A percentile compares a stretch with the other conserved stretches of the same genome.
These are phyloP conservation scores for Colletotrichum falcatum DNA, from an alignment of 2,329 filamentous ascomycete genomes.

Conservation along the genomic window DNA sequence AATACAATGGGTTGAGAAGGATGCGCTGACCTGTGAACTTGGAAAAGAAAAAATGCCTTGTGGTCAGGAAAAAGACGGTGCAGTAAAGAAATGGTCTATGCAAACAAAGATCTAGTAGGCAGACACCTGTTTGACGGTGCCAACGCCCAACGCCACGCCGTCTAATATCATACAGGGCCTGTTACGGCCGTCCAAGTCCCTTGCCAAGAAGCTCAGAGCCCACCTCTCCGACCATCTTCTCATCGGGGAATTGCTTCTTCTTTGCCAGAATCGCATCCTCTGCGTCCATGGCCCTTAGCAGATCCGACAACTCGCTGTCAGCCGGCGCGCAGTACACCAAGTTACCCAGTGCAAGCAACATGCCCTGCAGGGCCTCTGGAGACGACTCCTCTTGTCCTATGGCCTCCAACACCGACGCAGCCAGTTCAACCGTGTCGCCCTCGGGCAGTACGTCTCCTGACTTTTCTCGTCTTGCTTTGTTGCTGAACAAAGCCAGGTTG, in stretches of 20 bases:
- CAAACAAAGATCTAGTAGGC: conserved; percentile 19
- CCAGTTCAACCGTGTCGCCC: conserved; percentile 81
- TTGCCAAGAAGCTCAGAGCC: conserved; percentile 64
- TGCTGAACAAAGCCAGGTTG: conserved; percentile 81
- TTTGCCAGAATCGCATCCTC: conserved; percentile 71
- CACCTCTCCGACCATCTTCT: conserved; percentile 69
- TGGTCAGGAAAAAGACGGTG: background rate
- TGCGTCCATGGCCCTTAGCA: conserved; percentile 84
- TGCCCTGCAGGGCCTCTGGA: conserved; percentile 79
- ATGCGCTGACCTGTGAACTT: too few species aligned
- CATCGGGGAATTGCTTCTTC: conserved; percentile 65
- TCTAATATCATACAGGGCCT: background rate
- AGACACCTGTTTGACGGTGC: conserved; percentile 12
- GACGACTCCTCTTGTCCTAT: conserved; percentile 70
- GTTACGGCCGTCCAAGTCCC: conserved; percentile 55
- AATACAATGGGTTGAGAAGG: background rate
- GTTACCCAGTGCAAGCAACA: conserved; percentile 81
- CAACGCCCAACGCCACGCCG: conserved; percentile 33
- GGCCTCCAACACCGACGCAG: conserved; percentile 83
- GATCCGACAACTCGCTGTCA: conserved; percentile 81
- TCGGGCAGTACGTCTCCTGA: conserved; percentile 71
- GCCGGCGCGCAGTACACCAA: conserved; percentile 77
- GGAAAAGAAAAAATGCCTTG: background rate
- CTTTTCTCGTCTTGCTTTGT: conserved; percentile 70
- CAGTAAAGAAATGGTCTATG: conserved; percentile 17